Base-by-base conservation (phyloP, 805 yeast genomes). In the Nakazawaea anatomiae region DNA sequence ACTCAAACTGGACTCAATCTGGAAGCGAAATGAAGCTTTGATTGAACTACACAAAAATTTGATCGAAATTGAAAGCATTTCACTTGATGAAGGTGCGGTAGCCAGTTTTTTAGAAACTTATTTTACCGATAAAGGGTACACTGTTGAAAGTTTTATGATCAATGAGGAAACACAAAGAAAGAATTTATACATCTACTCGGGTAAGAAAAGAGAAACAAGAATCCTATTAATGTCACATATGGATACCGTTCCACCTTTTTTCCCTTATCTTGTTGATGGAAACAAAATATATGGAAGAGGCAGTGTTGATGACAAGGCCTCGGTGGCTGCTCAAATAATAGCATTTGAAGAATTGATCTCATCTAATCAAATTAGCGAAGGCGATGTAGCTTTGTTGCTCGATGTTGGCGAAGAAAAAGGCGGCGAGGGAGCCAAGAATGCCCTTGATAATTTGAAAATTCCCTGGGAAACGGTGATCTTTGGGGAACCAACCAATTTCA, bases 401-500 rank as follows among this genome's bases (percentile, higher is more conserved):
- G 90, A 83, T 5, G 85, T 83, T n/a, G 86, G 84, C 4, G 91
- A 85, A 62, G 91, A 85, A 59, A 68, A 71, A 14, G 76, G 76
- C 39, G 90, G 89, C 27, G 63, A 65, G 28, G 91, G 91, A 11
- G 84, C 84, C 87, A 57, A 47, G 32, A 51, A 59, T 12, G 84
- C 79, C 25, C 3, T 18, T 11, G 59, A 62, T 2, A 52, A 63
- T 4, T 61, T 78, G 30, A 69, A 72, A 25, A 72, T 71, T 8
- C 60, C 64, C 7, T 84, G 87, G 87, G 77, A 78, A 8, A 57
- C 77, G 8, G 89, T 76, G 12, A 73, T 85, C 32, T 85, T 84
- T 65, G 90, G 90, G 10, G 91, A 85, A 62, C 91, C 91, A 10
- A 85, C 91, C 0, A 89, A 83, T 56, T 69, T 76, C 60, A 82